A percentile compares a stretch with the other conserved stretches of the same genome.
phyloP scores from a whole-genome alignment of 164 flowering plant genomes.

The Macadamia tetraphylla region DNA sequence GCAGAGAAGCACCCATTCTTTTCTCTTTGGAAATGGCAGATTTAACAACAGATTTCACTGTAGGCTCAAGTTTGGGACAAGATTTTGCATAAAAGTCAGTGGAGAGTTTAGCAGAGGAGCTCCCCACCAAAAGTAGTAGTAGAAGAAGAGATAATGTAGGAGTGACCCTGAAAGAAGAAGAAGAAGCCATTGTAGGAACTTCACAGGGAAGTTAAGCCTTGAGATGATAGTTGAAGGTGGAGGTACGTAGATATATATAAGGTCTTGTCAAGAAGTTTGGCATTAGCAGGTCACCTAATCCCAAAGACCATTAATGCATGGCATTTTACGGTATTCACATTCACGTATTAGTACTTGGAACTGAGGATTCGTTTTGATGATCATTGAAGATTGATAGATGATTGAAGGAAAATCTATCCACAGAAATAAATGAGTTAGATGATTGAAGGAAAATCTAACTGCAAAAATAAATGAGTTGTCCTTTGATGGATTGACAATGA shows the following conservation, averaged over 20 bases:
- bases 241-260: too few species aligned
- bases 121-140: slow-evolving; percentile 18
- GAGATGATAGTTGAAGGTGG: too few species aligned
- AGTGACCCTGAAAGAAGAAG: not conserved
- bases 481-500: too few species aligned
- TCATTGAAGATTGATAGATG: too few species aligned
- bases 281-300: slow-evolving; percentile 11
- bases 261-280: not conserved
- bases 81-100: slow-evolving; percentile 52
- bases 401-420: too few species aligned
- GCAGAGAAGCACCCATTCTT: slow-evolving; percentile 81
- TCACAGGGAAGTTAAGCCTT: too few species aligned
- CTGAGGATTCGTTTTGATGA: too few species aligned
- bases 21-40: slow-evolving; percentile 51
- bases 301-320: slow-evolving; percentile 1
- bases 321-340: not conserved
- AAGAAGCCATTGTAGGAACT: not conserved
- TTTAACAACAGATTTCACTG: slow-evolving; percentile 40
- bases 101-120: slow-evolving; percentile 63
- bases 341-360: not conserved
- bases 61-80: slow-evolving; percentile 43
- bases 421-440: too few species aligned
- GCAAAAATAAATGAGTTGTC: too few species aligned
- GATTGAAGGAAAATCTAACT: too few species aligned
- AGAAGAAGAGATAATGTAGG: not conserved